phyloP scores from a whole-genome alignment of 2,329 filamentous ascomycete genomes.

The Pestalotiopsis sp. region DNA sequence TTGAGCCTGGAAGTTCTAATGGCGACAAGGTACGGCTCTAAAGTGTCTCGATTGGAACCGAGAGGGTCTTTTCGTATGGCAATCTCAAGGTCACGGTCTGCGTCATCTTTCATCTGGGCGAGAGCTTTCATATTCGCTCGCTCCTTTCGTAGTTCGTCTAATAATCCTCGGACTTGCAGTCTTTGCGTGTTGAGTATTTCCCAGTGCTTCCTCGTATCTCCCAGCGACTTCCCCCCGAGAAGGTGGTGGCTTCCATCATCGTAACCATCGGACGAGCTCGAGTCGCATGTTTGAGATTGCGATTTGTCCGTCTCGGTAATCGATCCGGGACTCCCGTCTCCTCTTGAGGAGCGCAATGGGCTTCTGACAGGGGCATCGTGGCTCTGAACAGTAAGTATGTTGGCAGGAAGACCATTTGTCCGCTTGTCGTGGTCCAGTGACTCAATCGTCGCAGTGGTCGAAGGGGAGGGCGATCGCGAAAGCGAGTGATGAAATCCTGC shows the following conservation, averaged over 20 bases:
- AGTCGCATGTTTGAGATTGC: neutral
- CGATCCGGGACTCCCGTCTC: neutral
- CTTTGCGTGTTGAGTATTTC: constrained; percentile 5
- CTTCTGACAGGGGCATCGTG: neutral
- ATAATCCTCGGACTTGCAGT: neutral
- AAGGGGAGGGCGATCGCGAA: neutral
- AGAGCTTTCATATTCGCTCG: constrained; percentile 23
- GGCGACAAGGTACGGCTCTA: neutral
- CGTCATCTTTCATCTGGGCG: constrained; percentile 25
- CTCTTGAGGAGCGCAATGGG: neutral
- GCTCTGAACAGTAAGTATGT: neutral
- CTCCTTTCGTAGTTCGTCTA: constrained; percentile 19
- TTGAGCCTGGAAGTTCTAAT: neutral
- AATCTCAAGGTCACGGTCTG: constrained; percentile 25
- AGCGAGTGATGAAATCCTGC: neutral
- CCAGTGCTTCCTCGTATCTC: constrained; percentile 11
- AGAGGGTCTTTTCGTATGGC: constrained; percentile 15
- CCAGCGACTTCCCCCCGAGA: neutral
- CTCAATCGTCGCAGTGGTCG: neutral
- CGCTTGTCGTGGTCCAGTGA: neutral
- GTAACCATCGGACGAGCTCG: neutral
- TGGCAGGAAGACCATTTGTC: neutral
- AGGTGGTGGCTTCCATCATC: neutral
- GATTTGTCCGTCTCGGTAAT: neutral
- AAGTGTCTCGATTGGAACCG: neutral